Evolutionary conservation across 1,139 yeast species (phyloP).

Genomic region (Pichia sp.): DNA sequence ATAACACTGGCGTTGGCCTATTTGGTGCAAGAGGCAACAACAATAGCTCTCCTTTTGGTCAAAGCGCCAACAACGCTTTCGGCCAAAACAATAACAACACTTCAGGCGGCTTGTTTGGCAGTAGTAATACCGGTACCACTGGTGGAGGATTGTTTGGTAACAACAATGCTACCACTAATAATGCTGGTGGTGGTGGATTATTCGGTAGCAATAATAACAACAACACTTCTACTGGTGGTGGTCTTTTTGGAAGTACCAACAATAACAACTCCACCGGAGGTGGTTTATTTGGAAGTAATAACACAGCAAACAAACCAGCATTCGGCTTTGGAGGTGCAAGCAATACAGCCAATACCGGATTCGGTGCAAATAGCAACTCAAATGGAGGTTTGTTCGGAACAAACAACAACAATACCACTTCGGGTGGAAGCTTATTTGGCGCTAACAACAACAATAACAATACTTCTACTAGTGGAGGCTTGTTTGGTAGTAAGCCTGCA

Average conservation of each 20-base stretch:
- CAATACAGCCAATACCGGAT: constrained; percentile 38
- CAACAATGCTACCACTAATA: constrained; percentile 31
- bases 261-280: constrained; percentile 21
- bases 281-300: constrained; percentile 35
- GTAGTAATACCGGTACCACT: constrained; percentile 14
- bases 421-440: constrained; percentile 22
- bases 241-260: constrained; percentile 39
- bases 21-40: constrained; percentile 12
- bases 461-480: constrained; percentile 20
- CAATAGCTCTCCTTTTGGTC: constrained; percentile 20
- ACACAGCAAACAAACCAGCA: constrained; percentile 24
- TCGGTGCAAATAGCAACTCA: constrained; percentile 42
- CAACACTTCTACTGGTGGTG: constrained; percentile 26
- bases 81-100: constrained; percentile 22
- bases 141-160: constrained; percentile 20
- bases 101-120: constrained; percentile 20
- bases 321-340: constrained; percentile 24
- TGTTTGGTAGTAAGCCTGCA: constrained; percentile 30
- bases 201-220: constrained; percentile 19
- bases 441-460: constrained; percentile 24
- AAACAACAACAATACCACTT: constrained; percentile 30
- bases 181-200: constrained; percentile 20
- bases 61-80: constrained; percentile 22
- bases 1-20: constrained; percentile 30
- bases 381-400: constrained; percentile 16